phyloP scores from a whole-genome alignment of 441 rosid genomes.

The Corymbia calophylla region DNA sequence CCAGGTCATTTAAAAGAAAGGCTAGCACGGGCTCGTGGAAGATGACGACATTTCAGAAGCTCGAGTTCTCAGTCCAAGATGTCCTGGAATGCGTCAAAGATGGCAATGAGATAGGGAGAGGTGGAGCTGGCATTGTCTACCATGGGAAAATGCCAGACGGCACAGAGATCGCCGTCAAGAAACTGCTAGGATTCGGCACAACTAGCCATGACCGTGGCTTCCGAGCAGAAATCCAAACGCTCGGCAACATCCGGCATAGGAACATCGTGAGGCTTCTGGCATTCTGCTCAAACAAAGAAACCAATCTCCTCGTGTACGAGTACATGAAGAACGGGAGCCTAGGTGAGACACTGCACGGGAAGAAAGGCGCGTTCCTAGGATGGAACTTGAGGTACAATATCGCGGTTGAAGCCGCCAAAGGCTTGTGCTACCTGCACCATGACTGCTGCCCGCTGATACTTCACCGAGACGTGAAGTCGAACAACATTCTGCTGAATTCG shows the following conservation, averaged over 20 bases:
- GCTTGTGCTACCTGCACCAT: conserved; percentile 9
- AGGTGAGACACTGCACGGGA: conserved; percentile 28
- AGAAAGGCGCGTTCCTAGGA: neutral
- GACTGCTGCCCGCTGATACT: conserved; percentile 6
- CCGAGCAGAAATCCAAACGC: conserved; percentile 42
- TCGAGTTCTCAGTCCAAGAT: neutral
- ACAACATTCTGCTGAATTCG: conserved; percentile 7
- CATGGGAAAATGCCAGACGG: conserved; percentile 4
- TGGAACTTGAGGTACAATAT: conserved; percentile 7
- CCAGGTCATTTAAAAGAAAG: conserved; percentile 29
- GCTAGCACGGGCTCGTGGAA: conserved; percentile 42
- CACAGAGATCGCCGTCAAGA: conserved; percentile 2
- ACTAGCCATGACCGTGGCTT: conserved; percentile 9
- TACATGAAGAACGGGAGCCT: conserved; percentile 53
- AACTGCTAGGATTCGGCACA: neutral
- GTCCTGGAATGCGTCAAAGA: conserved; percentile 5
- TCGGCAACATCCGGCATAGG: conserved; percentile 47
- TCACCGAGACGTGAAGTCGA: conserved; percentile 10
- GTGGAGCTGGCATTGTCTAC: conserved; percentile 7
- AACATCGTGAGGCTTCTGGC: conserved; percentile 44
- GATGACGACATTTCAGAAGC: conserved; percentile 23
- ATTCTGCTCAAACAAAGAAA: conserved; percentile 40
- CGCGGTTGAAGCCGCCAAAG: conserved; percentile 8
- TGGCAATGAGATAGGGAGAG: conserved; percentile 3
- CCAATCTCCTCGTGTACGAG: conserved; percentile 41